Percentiles rank a stretch among this genome's conserved stretches.
Evolutionary conservation across 129 eudicot species (phyloP).

Genomic region (Silybum marianum): DNA sequence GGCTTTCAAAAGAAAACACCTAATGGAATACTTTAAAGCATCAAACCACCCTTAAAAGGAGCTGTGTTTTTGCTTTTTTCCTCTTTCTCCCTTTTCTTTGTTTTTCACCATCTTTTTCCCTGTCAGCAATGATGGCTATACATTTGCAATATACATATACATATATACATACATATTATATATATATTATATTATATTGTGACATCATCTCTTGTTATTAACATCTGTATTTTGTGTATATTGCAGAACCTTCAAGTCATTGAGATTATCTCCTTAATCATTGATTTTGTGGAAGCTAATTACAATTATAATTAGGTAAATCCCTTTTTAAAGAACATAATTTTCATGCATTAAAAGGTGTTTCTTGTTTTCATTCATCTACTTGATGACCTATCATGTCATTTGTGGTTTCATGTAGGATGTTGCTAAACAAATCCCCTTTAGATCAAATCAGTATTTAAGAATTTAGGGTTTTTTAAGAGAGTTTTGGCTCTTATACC

Average conservation of each 20-base stretch:
- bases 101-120: constrained; percentile 29
- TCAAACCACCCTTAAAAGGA: constrained; percentile 49
- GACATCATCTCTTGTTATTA: constrained; percentile 11
- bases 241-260: constrained; percentile 23
- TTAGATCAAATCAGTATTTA: neutral
- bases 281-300: constrained; percentile 28
- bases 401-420: constrained; percentile 25
- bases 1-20: constrained; percentile 53
- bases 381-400: constrained; percentile 19
- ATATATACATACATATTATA: constrained; percentile 4
- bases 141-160: neutral
- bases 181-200: neutral
- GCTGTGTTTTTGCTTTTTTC: constrained; percentile 36
- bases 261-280: constrained; percentile 35
- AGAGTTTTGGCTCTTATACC: neutral
- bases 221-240: neutral
- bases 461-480: neutral
- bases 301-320: constrained; percentile 9
- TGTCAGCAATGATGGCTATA: constrained; percentile 38
- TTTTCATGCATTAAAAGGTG: constrained; percentile 3
- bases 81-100: constrained; percentile 33
- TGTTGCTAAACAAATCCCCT: neutral
- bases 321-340: neutral
- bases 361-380: neutral
- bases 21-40: constrained; percentile 44